Percentiles rank a stretch among this genome's conserved stretches.
phyloP scores from a whole-genome alignment of 148 eudicot species.

The Tetragonia tetragonoides region DNA sequence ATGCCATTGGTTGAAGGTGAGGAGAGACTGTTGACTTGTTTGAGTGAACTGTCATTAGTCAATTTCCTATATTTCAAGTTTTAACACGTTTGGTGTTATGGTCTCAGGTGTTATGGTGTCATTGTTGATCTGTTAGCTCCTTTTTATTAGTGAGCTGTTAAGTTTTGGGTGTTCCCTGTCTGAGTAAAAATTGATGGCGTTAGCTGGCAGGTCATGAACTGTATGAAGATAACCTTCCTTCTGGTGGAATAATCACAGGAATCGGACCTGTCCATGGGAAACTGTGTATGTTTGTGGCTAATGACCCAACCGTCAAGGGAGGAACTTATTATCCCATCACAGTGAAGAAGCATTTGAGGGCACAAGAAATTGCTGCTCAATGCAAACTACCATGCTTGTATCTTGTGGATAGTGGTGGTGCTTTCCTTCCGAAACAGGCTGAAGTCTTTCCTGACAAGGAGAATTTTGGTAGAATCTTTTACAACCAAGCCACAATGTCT shows the following conservation, averaged over 20 bases:
- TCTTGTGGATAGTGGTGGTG: conserved; percentile 99
- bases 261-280: conserved; percentile 95
- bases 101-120: too few relatives aligned
- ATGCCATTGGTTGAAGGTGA: too few relatives aligned
- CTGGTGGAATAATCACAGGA: conserved; percentile 93
- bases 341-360: conserved; percentile 89
- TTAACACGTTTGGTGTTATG: too few relatives aligned
- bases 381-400: conserved; percentile 91
- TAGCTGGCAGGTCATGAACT: conserved; percentile 96
- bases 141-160: not conserved
- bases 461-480: conserved; percentile 92
- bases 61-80: not conserved
- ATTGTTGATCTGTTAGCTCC: not conserved
- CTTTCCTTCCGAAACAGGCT: conserved; percentile 97
- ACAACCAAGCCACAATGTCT: conserved; percentile 94
- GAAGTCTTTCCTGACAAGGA: conserved; percentile 98
- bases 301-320: conserved; percentile 97
- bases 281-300: conserved; percentile 95
- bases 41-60: not conserved
- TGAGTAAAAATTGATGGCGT: conserved; percentile 20
- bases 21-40: too few relatives aligned
- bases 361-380: conserved; percentile 92
- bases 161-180: not conserved
- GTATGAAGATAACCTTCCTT: conserved; percentile 75
- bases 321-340: conserved; percentile 98